Base-by-base conservation (phyloP, 2,329 filamentous ascomycete genomes). In the Penicillium aurantiogriseum region DNA sequence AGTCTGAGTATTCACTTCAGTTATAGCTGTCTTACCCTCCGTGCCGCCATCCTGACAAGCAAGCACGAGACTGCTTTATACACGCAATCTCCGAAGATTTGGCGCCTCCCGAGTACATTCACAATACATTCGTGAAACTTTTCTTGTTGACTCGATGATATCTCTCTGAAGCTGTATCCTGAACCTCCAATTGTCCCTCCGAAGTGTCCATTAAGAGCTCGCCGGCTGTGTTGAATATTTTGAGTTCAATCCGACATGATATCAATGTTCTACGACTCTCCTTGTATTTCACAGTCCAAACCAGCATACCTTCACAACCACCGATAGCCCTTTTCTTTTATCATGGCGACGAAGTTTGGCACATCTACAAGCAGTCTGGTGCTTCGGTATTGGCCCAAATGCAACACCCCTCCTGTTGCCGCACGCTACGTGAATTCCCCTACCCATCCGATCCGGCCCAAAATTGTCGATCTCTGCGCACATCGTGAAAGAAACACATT, bases 401-500 rank as follows among this genome's bases (percentile, higher is more conserved):
- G 64, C 31, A 43, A 67, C 21, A 61, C 66, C 17, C 64, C 71
- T 27, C 63, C 67, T 7, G 57, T 74, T 47, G 73, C 69, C 33
- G 19, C 42, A n/a, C 70, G 73, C 43, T 73, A 74, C 64, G 51
- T 71, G 36, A 46, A 33, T 33, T 49, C 61, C 60, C 64, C 54
- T 11, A 51, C 58, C 49, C 71, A 78, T 61, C 70, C 73, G 2
- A 66, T 79, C 49, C 68, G 69, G 17, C 71, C 71, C 21, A 77
- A 76, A 62, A 67, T 78, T 51, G 42, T 67, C 25, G 64, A 77
- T 40, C 66, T 71, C 54, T 77, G 72, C 52, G 62, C 65, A 8
- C 67, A 70, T 55, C 75, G 78, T 43, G 71, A 76, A 40, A 70
- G 68, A 10, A 71, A 76, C 63, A 72, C 71, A 35, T 72, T 85